Evolutionary conservation across 139 green algal genomes (phyloP).

Genomic region (Gonium pectorale): DNA sequence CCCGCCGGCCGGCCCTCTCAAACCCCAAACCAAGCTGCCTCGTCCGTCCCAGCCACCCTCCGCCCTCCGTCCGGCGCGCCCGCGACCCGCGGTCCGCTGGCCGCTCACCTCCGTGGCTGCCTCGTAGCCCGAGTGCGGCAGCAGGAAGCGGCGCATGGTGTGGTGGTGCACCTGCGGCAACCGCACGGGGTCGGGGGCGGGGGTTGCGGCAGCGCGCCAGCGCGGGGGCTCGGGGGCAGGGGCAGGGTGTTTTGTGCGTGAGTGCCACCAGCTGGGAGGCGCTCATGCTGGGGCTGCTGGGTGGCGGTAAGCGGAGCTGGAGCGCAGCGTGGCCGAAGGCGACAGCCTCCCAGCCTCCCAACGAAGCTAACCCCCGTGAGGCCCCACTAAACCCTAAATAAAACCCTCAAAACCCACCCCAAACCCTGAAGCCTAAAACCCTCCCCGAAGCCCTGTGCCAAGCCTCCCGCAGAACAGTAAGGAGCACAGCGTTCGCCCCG

Average conservation of each 20-base stretch:
- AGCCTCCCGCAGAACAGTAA: too few species aligned
- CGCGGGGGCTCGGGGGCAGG: background rate
- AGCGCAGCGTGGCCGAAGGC: background rate
- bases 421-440: too few species aligned
- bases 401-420: too few species aligned
- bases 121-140: background rate
- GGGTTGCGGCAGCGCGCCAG: background rate
- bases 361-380: too few species aligned
- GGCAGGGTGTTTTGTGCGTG: too few species aligned
- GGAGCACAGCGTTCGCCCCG: too few species aligned
- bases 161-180: constrained; percentile 23
- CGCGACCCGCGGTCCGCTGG: background rate
- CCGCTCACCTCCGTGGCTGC: constrained; percentile 17
- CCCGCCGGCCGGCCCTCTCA: too few species aligned
- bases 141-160: background rate
- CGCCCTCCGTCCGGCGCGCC: too few species aligned
- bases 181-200: background rate
- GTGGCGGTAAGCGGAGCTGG: background rate
- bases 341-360: background rate
- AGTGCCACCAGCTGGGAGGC: background rate
- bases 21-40: background rate
- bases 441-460: too few species aligned
- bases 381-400: too few species aligned
- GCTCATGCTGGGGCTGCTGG: background rate
- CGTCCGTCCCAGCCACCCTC: background rate